Conservation (phyloP, 192 early-diverging fungal genomes). For the Coemansia sp. region DNA sequence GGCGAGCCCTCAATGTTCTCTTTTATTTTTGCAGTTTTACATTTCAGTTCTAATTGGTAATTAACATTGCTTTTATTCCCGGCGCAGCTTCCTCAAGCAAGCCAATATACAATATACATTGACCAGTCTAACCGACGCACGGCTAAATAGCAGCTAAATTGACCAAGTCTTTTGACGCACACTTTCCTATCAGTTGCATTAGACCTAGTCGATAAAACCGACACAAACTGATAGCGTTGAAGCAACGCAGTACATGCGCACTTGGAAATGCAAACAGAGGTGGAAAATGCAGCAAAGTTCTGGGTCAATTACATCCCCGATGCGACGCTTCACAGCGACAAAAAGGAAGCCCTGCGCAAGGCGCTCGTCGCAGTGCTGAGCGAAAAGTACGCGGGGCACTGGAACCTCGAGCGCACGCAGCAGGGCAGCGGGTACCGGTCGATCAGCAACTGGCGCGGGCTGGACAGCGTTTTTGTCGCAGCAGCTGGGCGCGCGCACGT, state of each 20-base stretch:
- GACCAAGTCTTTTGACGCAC: too few relatives aligned
- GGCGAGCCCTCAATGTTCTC: too few relatives aligned
- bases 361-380: slow-evolving; percentile 54
- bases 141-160: too few relatives aligned
- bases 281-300: slow-evolving; percentile 45
- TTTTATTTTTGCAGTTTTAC: too few relatives aligned
- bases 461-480: slow-evolving; percentile 60
- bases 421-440: slow-evolving; percentile 76
- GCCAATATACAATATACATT: too few relatives aligned
- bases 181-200: too few relatives aligned
- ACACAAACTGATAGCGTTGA: too few relatives aligned
- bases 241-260: slow-evolving; percentile 42
- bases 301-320: slow-evolving; percentile 49
- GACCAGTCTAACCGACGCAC: too few relatives aligned
- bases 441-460: slow-evolving; percentile 65
- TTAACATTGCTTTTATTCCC: too few relatives aligned
- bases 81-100: too few relatives aligned
- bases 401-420: slow-evolving; percentile 63
- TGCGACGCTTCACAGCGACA: slow-evolving; percentile 18
- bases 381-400: slow-evolving; percentile 65
- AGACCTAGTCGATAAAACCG: too few relatives aligned
- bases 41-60: too few relatives aligned
- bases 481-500: slow-evolving; percentile 56
- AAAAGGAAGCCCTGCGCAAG: slow-evolving; percentile 24
- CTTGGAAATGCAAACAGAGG: slow-evolving; percentile 45